A percentile compares a stretch with the other conserved stretches of the same genome.
These are phyloP conservation scores for Caryopteris hybrid DNA, from an alignment of 305 asterid genomes.

Conservation along the genomic window DNA sequence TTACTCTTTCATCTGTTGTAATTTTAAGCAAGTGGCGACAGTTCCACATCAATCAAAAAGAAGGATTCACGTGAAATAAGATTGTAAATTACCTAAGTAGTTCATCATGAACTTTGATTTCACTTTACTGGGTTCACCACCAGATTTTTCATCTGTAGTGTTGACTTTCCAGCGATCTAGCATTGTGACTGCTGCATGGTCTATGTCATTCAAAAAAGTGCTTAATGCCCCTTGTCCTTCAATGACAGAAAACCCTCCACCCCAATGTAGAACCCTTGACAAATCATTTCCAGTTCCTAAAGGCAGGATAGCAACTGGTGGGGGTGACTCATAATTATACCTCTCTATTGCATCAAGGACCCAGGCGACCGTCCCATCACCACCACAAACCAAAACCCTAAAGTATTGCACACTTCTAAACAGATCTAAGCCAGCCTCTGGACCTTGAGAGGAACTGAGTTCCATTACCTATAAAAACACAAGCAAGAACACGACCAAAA, in stretches of 20 bases:
- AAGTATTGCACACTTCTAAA: conserved; percentile 59
- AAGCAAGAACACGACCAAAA: conserved; percentile 15
- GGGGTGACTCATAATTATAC: conserved; percentile 68
- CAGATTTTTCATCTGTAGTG: conserved; percentile 47
- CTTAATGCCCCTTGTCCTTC: conserved; percentile 78
- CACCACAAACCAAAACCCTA: conserved; percentile 85
- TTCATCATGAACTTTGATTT: conserved; percentile 85
- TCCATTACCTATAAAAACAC: conserved; percentile 53
- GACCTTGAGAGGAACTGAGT: conserved; percentile 71
- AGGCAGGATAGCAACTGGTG: conserved; percentile 85
- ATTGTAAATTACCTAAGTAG: conserved; percentile 59
- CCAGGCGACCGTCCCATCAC: conserved; percentile 92
- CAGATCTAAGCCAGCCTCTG: conserved; percentile 70
- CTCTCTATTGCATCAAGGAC: conserved; percentile 80
- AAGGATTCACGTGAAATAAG: not conserved
- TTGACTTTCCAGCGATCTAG: conserved; percentile 85
- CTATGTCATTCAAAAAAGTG: conserved; percentile 59
- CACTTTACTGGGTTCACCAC: conserved; percentile 28
- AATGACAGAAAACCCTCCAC: conserved; percentile 68
- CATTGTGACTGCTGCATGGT: conserved; percentile 77
- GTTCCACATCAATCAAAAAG: conserved; percentile 5
- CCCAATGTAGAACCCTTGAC: conserved; percentile 78
- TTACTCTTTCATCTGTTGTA: conserved; percentile 4
- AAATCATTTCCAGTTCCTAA: conserved; percentile 90
- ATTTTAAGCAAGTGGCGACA: not conserved